These are phyloP conservation scores for Eucalyptus fibrosa DNA, from an alignment of 345 rosid species.

Conservation along the genomic window DNA sequence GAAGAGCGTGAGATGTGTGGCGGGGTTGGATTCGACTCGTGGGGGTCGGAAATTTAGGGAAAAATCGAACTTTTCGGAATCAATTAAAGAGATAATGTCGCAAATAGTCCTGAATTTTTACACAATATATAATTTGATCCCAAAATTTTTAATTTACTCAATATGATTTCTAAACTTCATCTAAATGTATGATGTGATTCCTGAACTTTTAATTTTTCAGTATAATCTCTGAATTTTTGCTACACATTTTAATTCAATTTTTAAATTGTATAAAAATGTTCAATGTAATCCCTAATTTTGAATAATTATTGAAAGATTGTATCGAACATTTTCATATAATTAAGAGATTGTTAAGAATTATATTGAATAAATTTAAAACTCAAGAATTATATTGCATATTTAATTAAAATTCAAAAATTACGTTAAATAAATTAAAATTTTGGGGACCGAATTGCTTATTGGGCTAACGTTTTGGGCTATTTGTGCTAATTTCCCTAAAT, in stretches of 20 bases:
- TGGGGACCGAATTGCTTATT: too few species aligned
- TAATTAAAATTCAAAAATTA: accelerated
- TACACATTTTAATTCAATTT: too few species aligned
- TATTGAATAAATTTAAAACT: too few species aligned
- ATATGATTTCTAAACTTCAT: accelerated
- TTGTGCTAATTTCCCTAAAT: not conserved
- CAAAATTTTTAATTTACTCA: too few species aligned
- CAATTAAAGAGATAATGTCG: too few species aligned
- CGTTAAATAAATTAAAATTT: not conserved
- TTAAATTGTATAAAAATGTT: too few species aligned
- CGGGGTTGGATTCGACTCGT: not conserved
- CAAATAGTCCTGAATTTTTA: too few species aligned
- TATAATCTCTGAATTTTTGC: too few species aligned
- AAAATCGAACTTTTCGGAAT: not conserved
- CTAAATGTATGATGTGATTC: accelerated
- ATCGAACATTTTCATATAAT: accelerated
- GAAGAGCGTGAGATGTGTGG: not conserved
- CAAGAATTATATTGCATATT: too few species aligned
- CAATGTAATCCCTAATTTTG: accelerated
- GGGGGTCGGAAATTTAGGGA: not conserved
- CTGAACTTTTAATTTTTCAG: accelerated
- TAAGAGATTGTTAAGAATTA: too few species aligned
- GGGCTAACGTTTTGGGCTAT: too few species aligned
- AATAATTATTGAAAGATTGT: accelerated
- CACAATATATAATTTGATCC: too few species aligned